phyloP scores from a whole-genome alignment of 257 asterid species.

The Agastache rugosa region DNA sequence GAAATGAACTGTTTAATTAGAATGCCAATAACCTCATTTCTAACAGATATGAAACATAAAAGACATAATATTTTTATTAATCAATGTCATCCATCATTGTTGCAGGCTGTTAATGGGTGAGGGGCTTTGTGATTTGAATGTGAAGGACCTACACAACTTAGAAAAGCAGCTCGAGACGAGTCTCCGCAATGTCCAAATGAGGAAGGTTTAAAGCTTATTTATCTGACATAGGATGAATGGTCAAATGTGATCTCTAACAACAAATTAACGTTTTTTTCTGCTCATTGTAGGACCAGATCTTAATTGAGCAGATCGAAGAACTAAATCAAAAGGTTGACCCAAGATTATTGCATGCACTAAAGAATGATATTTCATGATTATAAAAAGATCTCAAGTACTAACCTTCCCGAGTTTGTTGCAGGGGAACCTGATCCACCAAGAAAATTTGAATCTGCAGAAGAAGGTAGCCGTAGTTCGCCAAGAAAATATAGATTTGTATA shows the following conservation, averaged over 20 bases:
- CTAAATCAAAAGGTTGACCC: conserved; percentile 61
- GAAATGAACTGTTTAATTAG: background rate
- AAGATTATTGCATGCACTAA: conserved; percentile 6
- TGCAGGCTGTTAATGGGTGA: conserved; percentile 76
- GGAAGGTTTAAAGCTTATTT: conserved; percentile 54
- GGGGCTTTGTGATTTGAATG: conserved; percentile 65
- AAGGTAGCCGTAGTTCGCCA: conserved; percentile 54
- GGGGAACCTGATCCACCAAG: conserved; percentile 72
- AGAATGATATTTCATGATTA: background rate
- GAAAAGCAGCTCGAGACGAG: conserved; percentile 74
- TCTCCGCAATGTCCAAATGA: conserved; percentile 62
- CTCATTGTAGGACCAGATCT: conserved; percentile 61
- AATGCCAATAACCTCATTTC: conserved; percentile 5
- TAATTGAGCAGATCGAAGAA: conserved; percentile 65
- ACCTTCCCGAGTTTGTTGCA: conserved; percentile 48
- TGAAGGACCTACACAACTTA: conserved; percentile 65
- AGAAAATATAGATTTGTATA: conserved; percentile 60
- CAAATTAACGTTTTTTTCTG: conserved; percentile 24
- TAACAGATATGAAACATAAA: background rate
- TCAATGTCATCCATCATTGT: conserved; percentile 26
- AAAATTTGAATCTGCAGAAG: conserved; percentile 68
- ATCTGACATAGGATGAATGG: background rate
- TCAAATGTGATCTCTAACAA: background rate
- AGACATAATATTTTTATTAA: background rate
- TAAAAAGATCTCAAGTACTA: conserved; percentile 35